Evolutionary conservation across 2,329 filamentous ascomycete species (phyloP).

Genomic region (Penicillium paneum): DNA sequence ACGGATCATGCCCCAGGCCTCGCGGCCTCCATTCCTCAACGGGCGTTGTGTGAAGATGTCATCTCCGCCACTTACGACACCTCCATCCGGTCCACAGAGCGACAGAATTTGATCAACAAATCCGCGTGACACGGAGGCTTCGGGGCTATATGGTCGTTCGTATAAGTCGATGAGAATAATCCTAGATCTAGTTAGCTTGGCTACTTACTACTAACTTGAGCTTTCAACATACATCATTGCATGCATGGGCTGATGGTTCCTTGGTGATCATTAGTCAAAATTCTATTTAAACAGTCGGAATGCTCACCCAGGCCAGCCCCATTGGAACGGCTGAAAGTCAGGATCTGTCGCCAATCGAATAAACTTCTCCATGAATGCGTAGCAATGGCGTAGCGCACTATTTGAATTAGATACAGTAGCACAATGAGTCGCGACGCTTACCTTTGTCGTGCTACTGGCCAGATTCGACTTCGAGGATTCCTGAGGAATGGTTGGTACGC

Average conservation of each 20-base stretch:
- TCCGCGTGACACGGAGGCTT: constrained; percentile 45
- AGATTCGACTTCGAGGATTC: constrained; percentile 48
- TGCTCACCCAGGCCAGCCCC: constrained; percentile 47
- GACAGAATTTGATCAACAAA: constrained; percentile 48
- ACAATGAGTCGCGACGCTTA: constrained; percentile 6
- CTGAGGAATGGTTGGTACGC: constrained; percentile 50
- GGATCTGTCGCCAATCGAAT: constrained; percentile 46
- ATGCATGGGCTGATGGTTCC: constrained; percentile 46
- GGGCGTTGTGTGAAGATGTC: constrained; percentile 45
- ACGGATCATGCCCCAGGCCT: constrained; percentile 50
- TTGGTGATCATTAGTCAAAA: constrained; percentile 6
- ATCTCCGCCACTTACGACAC: constrained; percentile 47
- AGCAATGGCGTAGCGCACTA: constrained; percentile 47
- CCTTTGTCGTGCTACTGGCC: constrained; percentile 46
- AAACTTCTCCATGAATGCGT: constrained; percentile 50
- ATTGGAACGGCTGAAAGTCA: constrained; percentile 48
- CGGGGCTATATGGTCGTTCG: constrained; percentile 45
- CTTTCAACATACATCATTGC: constrained; percentile 36
- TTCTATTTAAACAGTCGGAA: background rate
- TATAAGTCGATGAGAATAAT: constrained; percentile 51
- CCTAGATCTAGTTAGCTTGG: constrained; percentile 24
- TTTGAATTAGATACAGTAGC: constrained; percentile 6
- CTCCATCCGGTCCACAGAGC: constrained; percentile 44
- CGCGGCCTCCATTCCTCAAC: constrained; percentile 46
- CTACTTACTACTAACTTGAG: background rate